Conservation (phyloP, 306 rosid genomes). For the Parietaria judaica region DNA sequence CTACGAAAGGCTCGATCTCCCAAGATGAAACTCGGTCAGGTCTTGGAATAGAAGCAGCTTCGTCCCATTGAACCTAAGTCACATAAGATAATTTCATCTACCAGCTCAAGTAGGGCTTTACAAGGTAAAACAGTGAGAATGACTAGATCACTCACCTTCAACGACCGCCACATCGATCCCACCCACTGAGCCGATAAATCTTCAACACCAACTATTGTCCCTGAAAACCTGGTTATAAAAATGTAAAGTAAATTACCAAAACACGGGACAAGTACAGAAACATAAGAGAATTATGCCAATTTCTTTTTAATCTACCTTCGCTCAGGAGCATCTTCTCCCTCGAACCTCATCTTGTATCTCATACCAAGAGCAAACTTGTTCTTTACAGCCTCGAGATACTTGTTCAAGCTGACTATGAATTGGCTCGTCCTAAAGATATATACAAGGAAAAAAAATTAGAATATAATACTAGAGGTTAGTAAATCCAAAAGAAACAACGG, state of each 20-base stretch:
- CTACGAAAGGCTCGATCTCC: constrained; percentile 79
- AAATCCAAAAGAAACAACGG: neutral
- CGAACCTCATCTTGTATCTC: constrained; percentile 80
- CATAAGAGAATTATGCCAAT: neutral
- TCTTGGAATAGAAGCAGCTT: constrained; percentile 60
- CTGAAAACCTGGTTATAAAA: constrained; percentile 57
- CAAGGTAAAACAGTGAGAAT: neutral
- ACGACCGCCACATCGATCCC: constrained; percentile 73
- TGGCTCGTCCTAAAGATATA: constrained; percentile 55
- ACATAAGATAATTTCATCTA: constrained; percentile 7
- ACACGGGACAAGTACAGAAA: constrained; percentile 5
- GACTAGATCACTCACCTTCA: constrained; percentile 45
- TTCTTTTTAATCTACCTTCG: constrained; percentile 50
- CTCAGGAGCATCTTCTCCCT: constrained; percentile 86
- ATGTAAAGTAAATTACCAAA: constrained; percentile 16
- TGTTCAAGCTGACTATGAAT: constrained; percentile 62
- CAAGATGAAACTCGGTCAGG: constrained; percentile 92
- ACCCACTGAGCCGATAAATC: constrained; percentile 76
- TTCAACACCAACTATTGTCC: constrained; percentile 74
- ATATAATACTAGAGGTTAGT: neutral
- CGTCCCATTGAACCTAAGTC: constrained; percentile 96
- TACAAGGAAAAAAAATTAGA: constrained; percentile 14
- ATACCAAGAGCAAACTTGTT: constrained; percentile 58
- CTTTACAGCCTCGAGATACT: constrained; percentile 53
- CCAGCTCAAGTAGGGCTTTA: neutral